Base-by-base conservation (phyloP, 306 rosid species). In the Arachis hypogaea region DNA sequence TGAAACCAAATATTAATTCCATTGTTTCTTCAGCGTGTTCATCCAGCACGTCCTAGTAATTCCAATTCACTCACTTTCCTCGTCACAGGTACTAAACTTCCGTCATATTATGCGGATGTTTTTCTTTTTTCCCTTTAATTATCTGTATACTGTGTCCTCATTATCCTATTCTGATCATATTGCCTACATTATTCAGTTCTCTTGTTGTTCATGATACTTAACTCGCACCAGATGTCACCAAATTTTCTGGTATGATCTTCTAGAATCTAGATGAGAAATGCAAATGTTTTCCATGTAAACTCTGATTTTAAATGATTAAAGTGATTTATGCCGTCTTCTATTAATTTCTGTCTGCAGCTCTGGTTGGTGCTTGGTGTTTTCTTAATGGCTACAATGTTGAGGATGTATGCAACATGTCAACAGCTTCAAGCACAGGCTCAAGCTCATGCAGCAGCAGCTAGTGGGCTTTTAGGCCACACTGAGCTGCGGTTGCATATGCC, bases 361-460 rank as follows among this genome's bases (percentile, higher is more conserved):
- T 94, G 97, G 99, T 83, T 92, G 47, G 97, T 94, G 73, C 96
- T 94, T 38, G 99, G 97, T 65, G 99, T 94, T 80, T 94, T 94
- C 84, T 69, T 94, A 85, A 90, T 90, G 97, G 97, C 99, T 52
- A 94, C 99, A 69, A 88, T 92, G 41, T 82, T 92, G 74, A 84
- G 99, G 86, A 92, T 94, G 99, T 94, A 94, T 11, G 99, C 99
- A 51, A 91, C 98, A 57, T 94, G 97, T 82, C 98, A 94, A 69
- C 97, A 91, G 74, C 98, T 94, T 68, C 98, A 93, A 82, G 93
- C 96, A 10, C 96, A 94, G 83, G 97, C 97, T 76, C 99, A 94
- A 84, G 95, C 90, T 72, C 96, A 90, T 84, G 95, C 96, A 43
- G 89, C 84, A 5, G 91, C 96, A 55, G 91, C 91, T 70, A 80